phyloP scores from a whole-genome alignment of 805 yeast genomes.

The Tetrapisispora arboricola region DNA sequence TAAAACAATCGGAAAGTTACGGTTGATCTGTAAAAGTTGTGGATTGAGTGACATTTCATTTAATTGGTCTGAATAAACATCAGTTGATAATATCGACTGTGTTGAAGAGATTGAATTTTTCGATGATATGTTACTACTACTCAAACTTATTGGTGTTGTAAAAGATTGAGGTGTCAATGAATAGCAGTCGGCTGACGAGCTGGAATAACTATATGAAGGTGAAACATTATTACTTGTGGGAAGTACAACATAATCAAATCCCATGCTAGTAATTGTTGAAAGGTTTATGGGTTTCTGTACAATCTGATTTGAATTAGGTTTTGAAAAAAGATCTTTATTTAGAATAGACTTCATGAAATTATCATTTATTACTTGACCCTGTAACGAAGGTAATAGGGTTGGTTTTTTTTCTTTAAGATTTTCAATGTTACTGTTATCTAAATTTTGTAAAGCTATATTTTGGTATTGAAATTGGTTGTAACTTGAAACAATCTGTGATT shows the following conservation, averaged over 20 bases:
- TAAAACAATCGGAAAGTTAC: not conserved
- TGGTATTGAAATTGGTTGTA: not conserved
- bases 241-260: not conserved
- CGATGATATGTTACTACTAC: not conserved
- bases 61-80: not conserved
- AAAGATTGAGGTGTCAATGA: not conserved
- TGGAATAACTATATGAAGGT: not conserved
- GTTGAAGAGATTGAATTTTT: not conserved
- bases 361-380: slow-evolving; percentile 11
- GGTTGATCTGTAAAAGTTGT: not conserved
- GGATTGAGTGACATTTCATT: not conserved
- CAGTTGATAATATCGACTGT: not conserved
- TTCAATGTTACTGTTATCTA: not conserved
- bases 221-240: not conserved
- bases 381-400: slow-evolving; percentile 14
- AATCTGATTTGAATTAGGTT: not conserved
- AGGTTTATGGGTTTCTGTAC: not conserved
- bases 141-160: not conserved
- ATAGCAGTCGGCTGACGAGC: not conserved
- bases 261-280: not conserved
- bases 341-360: slow-evolving; percentile 15
- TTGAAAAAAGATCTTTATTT: slow-evolving; percentile 9
- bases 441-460: not conserved
- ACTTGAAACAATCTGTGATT: not conserved
- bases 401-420: slow-evolving; percentile 8